Evolutionary conservation across 73 alveolate species (phyloP).

Genomic region (Tetrahymena elliotti): DNA sequence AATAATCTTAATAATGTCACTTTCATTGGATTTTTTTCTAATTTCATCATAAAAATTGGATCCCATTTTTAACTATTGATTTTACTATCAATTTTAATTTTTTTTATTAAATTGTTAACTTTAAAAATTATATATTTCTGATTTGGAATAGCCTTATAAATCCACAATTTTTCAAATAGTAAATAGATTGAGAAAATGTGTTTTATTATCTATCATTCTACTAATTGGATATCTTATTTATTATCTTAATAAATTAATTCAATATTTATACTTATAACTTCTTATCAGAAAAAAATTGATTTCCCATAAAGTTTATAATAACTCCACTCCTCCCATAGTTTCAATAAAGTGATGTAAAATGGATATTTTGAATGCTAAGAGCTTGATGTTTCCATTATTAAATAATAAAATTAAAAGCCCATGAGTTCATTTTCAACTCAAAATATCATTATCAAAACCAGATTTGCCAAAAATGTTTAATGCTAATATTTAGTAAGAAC

Average conservation of each 20-base stretch:
- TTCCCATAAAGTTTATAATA: too few relatives aligned
- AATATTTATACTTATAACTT: not conserved
- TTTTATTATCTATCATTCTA: not conserved
- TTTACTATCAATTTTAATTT: too few relatives aligned
- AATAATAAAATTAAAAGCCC: too few relatives aligned
- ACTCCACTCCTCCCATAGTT: too few relatives aligned
- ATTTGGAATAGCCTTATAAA: not conserved
- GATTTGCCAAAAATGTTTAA: too few relatives aligned
- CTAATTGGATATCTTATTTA: not conserved
- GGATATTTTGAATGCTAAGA: too few relatives aligned
- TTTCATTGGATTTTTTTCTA: not conserved
- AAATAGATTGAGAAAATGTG: not conserved
- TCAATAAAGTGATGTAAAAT: not conserved
- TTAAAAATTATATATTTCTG: too few relatives aligned
- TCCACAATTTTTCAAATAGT: not conserved
- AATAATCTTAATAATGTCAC: not conserved
- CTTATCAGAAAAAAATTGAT: not conserved
- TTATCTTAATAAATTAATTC: not conserved
- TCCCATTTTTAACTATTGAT: not conserved
- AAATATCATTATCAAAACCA: too few relatives aligned
- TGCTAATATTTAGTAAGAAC: too few relatives aligned
- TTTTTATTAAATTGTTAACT: too few relatives aligned
- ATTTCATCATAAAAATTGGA: not conserved
- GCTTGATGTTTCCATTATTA: too few relatives aligned
- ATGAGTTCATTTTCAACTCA: too few relatives aligned